These are phyloP conservation scores for Solanum tarijense DNA, from an alignment of 257 asterid genomes.

Conservation along the genomic window DNA sequence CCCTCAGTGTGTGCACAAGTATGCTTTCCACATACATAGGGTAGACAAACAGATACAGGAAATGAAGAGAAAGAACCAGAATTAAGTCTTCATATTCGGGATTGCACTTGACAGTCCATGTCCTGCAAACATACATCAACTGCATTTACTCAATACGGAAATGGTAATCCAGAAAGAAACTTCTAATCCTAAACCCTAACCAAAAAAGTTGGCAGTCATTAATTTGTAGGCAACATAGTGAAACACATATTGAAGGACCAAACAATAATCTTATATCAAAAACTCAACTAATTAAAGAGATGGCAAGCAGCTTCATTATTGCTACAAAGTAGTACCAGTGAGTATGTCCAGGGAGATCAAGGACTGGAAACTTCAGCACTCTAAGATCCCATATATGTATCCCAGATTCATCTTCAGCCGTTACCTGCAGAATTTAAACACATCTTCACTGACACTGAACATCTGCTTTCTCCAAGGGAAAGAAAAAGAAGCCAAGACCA, in stretches of 20 bases:
- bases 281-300: background rate
- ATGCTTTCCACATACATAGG: background rate
- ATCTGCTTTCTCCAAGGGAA: background rate
- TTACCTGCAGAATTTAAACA: slow-evolving; percentile 45
- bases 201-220: background rate
- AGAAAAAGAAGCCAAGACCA: background rate
- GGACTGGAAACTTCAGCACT: slow-evolving; percentile 58
- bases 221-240: background rate
- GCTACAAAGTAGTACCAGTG: slow-evolving; percentile 60
- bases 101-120: slow-evolving; percentile 92
- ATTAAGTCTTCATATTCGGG: slow-evolving; percentile 83
- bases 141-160: background rate
- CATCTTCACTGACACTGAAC: background rate
- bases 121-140: slow-evolving; percentile 48
- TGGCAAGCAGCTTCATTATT: background rate
- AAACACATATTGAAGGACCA: background rate
- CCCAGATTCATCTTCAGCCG: slow-evolving; percentile 97
- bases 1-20: background rate
- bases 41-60: slow-evolving; percentile 7
- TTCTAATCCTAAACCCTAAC: background rate
- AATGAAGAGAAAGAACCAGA: slow-evolving; percentile 52
- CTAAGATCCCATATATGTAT: slow-evolving; percentile 91
- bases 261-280: background rate
- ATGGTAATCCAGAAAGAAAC: background rate
- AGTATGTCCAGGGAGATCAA: slow-evolving; percentile 93